Percentiles rank a stretch among this genome's conserved stretches.
Conservation (phyloP, 2,329 filamentous ascomycete species). For the Phaeosphaeria sp. region DNA sequence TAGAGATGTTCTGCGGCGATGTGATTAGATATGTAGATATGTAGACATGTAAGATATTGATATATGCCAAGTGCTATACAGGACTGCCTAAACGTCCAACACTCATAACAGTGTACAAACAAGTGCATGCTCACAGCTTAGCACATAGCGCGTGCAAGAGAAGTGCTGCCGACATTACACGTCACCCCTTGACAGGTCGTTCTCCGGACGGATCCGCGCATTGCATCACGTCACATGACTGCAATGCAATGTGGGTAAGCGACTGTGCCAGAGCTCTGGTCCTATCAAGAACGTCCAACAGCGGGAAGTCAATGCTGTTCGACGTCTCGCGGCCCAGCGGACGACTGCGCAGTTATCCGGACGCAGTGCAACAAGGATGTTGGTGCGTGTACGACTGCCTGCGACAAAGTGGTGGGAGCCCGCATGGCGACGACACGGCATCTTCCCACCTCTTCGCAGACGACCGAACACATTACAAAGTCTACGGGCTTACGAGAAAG, state of each 20-base stretch:
- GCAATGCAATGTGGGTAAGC: constrained; percentile 38
- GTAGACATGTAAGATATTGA: background rate
- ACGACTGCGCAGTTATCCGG: background rate
- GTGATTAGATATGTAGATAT: background rate
- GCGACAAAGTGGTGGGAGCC: no score
- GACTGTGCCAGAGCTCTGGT: constrained; percentile 22
- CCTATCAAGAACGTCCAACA: constrained; percentile 39
- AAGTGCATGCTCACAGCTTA: no score
- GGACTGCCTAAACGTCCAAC: background rate
- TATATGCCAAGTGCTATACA: background rate
- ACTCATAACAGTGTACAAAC: background rate
- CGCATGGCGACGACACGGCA: no score
- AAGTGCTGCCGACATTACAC: background rate
- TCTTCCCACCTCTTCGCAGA: background rate
- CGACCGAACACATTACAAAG: background rate
- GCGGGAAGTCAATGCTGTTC: constrained; percentile 30
- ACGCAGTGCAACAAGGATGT: background rate
- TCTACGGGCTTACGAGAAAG: background rate
- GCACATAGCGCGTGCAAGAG: background rate
- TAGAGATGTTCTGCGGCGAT: background rate
- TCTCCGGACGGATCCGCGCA: background rate
- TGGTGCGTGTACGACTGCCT: no score
- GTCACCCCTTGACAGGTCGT: background rate
- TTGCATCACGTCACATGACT: constrained; percentile 33
- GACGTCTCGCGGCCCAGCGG: constrained; percentile 19